A percentile compares a stretch with the other conserved stretches of the same genome.
These are phyloP conservation scores for Xylaria nigripes DNA, from an alignment of 495 filamentous ascomycete genomes.

Conservation along the genomic window DNA sequence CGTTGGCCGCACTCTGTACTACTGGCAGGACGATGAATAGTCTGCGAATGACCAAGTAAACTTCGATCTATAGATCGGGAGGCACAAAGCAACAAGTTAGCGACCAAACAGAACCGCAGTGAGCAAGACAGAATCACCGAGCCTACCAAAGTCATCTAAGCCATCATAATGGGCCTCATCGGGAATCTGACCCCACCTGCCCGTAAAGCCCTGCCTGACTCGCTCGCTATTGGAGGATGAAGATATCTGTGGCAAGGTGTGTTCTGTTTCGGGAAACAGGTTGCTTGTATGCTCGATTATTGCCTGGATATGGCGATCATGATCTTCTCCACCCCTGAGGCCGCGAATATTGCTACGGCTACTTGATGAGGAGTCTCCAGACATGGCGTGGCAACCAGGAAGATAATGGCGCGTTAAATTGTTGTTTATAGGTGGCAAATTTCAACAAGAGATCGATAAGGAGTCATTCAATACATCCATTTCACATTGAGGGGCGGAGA, in stretches of 20 bases:
- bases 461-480: background rate
- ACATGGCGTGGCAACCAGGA: background rate
- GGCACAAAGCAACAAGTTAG: background rate
- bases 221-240: background rate
- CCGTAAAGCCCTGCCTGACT: background rate
- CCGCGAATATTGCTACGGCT: constrained; percentile 10
- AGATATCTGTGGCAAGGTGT: constrained; percentile 6
- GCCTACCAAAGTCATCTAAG: constrained; percentile 31
- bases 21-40: background rate
- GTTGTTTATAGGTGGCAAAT: background rate
- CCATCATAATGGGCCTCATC: constrained; percentile 6
- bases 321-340: constrained; percentile 6
- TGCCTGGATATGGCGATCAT: constrained; percentile 20
- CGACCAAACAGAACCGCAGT: background rate
- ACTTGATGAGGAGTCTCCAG: constrained; percentile 3
- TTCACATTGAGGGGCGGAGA: background rate
- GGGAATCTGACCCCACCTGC: background rate
- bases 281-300: constrained; percentile 23
- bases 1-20: constrained; percentile 11
- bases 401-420: background rate
- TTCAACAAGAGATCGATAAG: background rate
- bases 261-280: constrained; percentile 12
- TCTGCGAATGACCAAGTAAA: constrained; percentile 10
- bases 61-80: constrained; percentile 11
- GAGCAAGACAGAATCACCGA: background rate